These are phyloP conservation scores for Galerina sulciceps DNA, from an alignment of 768 basidiomycete species.

Conservation along the genomic window DNA sequence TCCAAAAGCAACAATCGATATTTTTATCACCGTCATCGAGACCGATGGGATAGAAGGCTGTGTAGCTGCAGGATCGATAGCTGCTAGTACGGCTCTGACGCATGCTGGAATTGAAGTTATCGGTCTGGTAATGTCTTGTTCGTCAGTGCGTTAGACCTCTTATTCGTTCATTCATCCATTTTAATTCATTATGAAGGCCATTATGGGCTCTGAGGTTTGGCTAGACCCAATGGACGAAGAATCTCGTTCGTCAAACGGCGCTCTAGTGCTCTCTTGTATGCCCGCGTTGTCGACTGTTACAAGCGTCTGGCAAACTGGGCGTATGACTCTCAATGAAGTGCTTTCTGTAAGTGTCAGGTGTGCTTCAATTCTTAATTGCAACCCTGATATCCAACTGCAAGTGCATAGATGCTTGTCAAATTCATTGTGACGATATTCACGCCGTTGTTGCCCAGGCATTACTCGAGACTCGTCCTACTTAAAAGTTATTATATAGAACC, in stretches of 20 bases:
- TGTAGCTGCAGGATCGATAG: slow-evolving; percentile 83
- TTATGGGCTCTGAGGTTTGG: slow-evolving; percentile 63
- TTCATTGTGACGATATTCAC: slow-evolving; percentile 76
- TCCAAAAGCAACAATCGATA: slow-evolving; percentile 94
- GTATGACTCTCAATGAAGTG: slow-evolving; percentile 55
- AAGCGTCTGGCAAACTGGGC: slow-evolving; percentile 85
- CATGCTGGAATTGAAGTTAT: slow-evolving; percentile 93
- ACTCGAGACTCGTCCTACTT: slow-evolving; percentile 36
- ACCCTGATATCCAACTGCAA: slow-evolving; percentile 27
- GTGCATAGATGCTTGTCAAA: slow-evolving; percentile 75
- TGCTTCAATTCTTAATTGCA: not conserved
- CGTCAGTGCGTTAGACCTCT: slow-evolving; percentile 57
- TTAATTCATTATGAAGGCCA: slow-evolving; percentile 46
- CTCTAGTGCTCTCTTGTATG: slow-evolving; percentile 82
- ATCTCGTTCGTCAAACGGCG: slow-evolving; percentile 55
- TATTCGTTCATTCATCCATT: not conserved
- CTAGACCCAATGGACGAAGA: slow-evolving; percentile 85
- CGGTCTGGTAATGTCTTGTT: slow-evolving; percentile 85
- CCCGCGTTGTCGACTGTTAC: slow-evolving; percentile 87
- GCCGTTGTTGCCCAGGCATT: slow-evolving; percentile 75
- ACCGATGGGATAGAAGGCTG: slow-evolving; percentile 91
- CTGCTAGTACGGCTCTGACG: slow-evolving; percentile 88
- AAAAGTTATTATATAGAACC: no score
- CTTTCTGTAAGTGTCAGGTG: slow-evolving; percentile 51
- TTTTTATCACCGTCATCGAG: slow-evolving; percentile 89